Evolutionary conservation across 73 alveolate species (phyloP).

Genomic region (Urostyla sp.): DNA sequence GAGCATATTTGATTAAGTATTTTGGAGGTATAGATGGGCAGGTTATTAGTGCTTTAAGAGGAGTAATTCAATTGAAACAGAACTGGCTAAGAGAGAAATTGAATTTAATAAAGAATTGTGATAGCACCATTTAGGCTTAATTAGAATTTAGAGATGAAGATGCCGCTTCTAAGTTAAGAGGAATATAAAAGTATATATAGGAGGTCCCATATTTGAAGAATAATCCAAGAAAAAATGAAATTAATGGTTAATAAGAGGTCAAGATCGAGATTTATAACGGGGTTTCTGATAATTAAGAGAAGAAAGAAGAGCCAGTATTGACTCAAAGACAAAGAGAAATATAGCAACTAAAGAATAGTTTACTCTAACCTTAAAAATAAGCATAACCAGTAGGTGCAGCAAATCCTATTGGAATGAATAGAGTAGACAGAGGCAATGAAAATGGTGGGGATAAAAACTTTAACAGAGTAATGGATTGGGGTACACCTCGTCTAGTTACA

Average conservation of each 20-base stretch:
- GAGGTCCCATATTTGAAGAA: constrained; percentile 46
- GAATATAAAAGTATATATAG: constrained; percentile 1
- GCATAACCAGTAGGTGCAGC: too few relatives aligned
- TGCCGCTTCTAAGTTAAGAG: constrained; percentile 19
- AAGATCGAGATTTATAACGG: too few relatives aligned
- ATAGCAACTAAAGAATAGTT: constrained; percentile 17
- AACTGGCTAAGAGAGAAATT: constrained; percentile 51
- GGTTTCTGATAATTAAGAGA: too few relatives aligned
- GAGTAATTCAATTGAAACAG: constrained; percentile 5
- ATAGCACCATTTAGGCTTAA: neutral
- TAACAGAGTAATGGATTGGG: constrained; percentile 40
- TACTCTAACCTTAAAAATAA: constrained; percentile 6
- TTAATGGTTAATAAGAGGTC: too few relatives aligned
- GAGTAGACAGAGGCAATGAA: neutral
- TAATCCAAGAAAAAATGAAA: constrained; percentile 30
- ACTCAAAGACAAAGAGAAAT: constrained; percentile 22
- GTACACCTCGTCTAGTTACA: constrained; percentile 51
- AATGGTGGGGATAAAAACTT: constrained; percentile 9
- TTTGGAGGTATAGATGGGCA: constrained; percentile 62
- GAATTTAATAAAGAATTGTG: neutral
- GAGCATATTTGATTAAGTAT: constrained; percentile 16
- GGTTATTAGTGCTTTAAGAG: constrained; percentile 22
- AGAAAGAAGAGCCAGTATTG: neutral
- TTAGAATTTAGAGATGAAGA: constrained; percentile 48
- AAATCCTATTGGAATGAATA: neutral